These are phyloP conservation scores for Fusarium sp. DNA, from an alignment of 2,329 filamentous ascomycete genomes.

Conservation along the genomic window DNA sequence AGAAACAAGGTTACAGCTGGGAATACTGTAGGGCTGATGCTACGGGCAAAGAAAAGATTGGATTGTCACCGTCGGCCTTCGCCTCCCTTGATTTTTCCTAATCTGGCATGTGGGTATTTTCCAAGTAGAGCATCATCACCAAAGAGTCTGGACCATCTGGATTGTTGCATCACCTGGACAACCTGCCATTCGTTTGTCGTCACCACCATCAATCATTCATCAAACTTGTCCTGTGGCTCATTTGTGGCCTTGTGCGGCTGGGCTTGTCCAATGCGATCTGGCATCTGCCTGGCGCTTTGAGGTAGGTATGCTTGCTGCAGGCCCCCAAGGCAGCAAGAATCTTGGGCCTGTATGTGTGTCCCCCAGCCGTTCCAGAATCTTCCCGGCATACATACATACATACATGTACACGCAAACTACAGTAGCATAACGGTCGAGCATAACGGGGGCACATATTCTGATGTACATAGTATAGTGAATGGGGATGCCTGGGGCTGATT, in stretches of 20 bases:
- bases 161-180: neutral
- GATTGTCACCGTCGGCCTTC: neutral
- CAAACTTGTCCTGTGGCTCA: neutral
- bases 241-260: neutral
- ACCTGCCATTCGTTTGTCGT: neutral
- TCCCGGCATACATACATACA: neutral
- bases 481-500: neutral
- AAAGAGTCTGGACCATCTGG: neutral
- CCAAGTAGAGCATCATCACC: neutral
- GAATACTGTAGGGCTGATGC: slow-evolving; percentile 23
- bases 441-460: neutral
- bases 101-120: slow-evolving; percentile 6
- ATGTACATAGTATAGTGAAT: neutral
- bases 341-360: neutral
- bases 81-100: slow-evolving; percentile 6
- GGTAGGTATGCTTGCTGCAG: slow-evolving; percentile 13
- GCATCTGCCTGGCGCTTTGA: neutral
- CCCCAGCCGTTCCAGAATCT: slow-evolving; percentile 8
- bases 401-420: neutral
- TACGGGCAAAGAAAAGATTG: neutral
- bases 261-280: slow-evolving; percentile 4
- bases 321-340: slow-evolving; percentile 32
- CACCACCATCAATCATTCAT: neutral
- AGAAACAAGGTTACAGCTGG: neutral
- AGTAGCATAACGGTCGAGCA: slow-evolving; percentile 22